These are phyloP conservation scores for Hypsizygus ulmarius DNA, from an alignment of 1,284 basidiomycete genomes.

Conservation along the genomic window DNA sequence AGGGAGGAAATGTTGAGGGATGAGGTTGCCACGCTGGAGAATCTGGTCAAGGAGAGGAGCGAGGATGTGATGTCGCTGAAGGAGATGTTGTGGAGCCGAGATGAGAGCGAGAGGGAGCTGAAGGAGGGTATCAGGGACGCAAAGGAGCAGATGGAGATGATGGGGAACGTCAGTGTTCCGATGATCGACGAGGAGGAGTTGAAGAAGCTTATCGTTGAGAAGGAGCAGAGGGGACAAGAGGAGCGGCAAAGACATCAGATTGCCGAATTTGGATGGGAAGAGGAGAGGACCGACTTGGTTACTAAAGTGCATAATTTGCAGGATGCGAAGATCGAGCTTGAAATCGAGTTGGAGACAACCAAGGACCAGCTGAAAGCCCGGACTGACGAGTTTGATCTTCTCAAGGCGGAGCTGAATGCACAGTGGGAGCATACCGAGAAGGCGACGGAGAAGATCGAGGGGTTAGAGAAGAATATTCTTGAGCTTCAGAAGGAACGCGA, in stretches of 20 bases:
- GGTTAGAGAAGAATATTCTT: conserved; percentile 28
- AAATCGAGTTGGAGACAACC: conserved; percentile 37
- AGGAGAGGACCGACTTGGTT: conserved; percentile 46
- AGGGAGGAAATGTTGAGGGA: conserved; percentile 41
- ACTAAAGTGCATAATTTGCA: conserved; percentile 35
- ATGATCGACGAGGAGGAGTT: conserved; percentile 44
- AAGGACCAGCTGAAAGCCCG: conserved; percentile 37
- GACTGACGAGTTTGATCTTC: conserved; percentile 46
- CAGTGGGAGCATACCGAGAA: conserved; percentile 62
- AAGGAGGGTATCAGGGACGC: conserved; percentile 50
- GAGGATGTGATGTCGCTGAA: conserved; percentile 42
- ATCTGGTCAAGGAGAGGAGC: conserved; percentile 36
- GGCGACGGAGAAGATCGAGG: conserved; percentile 43
- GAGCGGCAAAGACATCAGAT: conserved; percentile 40
- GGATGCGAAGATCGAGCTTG: conserved; percentile 40
- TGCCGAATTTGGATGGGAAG: conserved; percentile 45
- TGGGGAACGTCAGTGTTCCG: conserved; percentile 43
- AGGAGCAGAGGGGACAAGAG: conserved; percentile 37
- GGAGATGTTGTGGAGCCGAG: conserved; percentile 47
- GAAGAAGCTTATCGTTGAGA: conserved; percentile 36
- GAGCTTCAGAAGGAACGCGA: conserved; percentile 42
- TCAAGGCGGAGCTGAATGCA: conserved; percentile 57
- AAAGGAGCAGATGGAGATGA: conserved; percentile 56
- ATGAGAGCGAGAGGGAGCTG: conserved; percentile 51
- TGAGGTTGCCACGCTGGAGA: conserved; percentile 42